Base-by-base conservation (phyloP, 208 protist species). In the Leishmania amazonensis region DNA sequence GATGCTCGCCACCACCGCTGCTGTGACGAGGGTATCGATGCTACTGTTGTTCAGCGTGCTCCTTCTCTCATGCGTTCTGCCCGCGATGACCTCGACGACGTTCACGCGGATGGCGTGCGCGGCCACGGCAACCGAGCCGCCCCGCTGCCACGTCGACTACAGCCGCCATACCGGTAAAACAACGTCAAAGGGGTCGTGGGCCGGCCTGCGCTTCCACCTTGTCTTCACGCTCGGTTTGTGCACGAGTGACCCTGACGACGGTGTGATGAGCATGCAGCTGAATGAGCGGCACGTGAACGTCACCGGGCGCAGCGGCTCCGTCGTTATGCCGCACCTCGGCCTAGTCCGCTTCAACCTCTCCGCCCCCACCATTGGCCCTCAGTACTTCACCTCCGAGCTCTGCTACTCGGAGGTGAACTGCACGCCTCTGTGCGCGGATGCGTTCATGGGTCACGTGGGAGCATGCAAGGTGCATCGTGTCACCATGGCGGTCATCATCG, bases 321-420 rank as follows among this genome's bases (percentile, higher is more conserved):
- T 94, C 31, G 49, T n/a, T 58, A 79, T 88, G 62, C 38, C 80
- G 1, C 72, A 79, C 42, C 47, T 86, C 21, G 83, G 78, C 35
- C 8, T 85, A 28, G 84, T 90, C 7, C 78, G 40, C 68, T 90
- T 88, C 49, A 21, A 75, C 11, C 71, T 89, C 38, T 70, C 75
- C 24, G 42, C 76, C 40, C 9, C 67, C 67, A 78, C 79, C n/a
- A 47, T 71, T 5, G 87, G 79, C 0, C 75, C 76, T 9, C 84
- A 86, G 70, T 73, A 81, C 84, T 90, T 91, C 78, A 82, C 74
- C 54, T 89, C 89, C 7, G 17, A 75, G 58, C 24, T 93, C 51
- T 94, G 91, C 71, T 88, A 83, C 80, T 80, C 80, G 47, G 65
- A 73, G 5, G 45, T 67, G n/a, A 84, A 90, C 78, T 93, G 88